Evolutionary conservation across 1,284 basidiomycete species (phyloP).

Genomic region (Schizophyllum commune): DNA sequence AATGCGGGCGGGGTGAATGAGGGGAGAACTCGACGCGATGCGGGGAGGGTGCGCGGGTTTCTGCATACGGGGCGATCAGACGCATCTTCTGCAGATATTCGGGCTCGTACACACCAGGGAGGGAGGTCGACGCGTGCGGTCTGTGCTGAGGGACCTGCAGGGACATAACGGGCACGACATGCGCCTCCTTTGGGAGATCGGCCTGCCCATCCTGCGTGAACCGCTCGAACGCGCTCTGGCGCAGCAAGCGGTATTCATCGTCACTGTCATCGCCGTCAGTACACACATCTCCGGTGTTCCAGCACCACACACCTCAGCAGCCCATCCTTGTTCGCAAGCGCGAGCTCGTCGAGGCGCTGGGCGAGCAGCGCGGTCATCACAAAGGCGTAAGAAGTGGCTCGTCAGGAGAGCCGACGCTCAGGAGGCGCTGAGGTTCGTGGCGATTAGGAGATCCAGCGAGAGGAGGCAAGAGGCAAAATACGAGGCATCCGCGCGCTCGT

Average conservation of each 20-base stretch:
- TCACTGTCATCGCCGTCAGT: constrained; percentile 22
- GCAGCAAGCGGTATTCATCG: constrained; percentile 40
- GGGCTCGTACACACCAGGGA: neutral
- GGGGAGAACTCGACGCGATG: neutral
- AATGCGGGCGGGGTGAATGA: neutral
- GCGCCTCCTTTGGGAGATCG: neutral
- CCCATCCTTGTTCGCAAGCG: constrained; percentile 69
- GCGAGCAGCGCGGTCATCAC: constrained; percentile 46
- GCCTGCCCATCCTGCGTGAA: constrained; percentile 23
- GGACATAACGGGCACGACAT: constrained; percentile 46
- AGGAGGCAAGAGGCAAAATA: neutral
- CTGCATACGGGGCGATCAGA: neutral
- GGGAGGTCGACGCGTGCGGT: neutral
- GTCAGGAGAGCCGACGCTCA: neutral
- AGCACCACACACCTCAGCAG: constrained; percentile 59
- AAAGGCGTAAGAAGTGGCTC: neutral
- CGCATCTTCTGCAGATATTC: neutral
- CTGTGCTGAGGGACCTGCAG: constrained; percentile 44
- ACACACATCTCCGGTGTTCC: too few species aligned
- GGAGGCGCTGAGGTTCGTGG: neutral
- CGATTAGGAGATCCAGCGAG: neutral
- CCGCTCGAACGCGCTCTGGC: constrained; percentile 37
- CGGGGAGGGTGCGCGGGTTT: neutral
- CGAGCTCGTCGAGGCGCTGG: constrained; percentile 68
- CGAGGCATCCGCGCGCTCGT: neutral